phyloP scores from a whole-genome alignment of 1,284 basidiomycete species.

The Apiotrichum montevideense region DNA sequence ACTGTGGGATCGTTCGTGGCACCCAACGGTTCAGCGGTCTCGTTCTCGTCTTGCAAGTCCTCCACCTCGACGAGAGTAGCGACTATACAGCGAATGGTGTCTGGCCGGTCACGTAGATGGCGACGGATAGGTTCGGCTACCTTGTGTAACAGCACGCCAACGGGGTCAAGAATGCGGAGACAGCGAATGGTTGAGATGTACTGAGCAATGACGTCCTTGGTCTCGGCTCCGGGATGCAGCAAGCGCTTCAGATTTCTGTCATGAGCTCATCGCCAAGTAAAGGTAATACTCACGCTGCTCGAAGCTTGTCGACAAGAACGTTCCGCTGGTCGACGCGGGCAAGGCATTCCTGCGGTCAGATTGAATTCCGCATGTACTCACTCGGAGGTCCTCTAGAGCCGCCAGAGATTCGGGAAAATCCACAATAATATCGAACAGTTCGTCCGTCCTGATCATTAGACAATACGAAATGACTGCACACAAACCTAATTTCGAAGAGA shows the following conservation, averaged over 20 bases:
- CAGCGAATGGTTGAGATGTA: constrained; percentile 95
- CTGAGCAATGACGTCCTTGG: constrained; percentile 80
- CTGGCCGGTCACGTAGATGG: constrained; percentile 74
- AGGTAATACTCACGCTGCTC: constrained; percentile 34
- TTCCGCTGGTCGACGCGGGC: constrained; percentile 37
- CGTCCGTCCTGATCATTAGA: constrained; percentile 57
- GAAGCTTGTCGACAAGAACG: constrained; percentile 41
- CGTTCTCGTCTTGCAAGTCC: constrained; percentile 53
- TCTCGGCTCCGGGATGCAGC: constrained; percentile 92
- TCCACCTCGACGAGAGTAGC: constrained; percentile 80
- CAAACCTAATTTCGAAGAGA: constrained; percentile 72
- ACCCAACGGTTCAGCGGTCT: constrained; percentile 27
- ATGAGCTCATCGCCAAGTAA: not conserved
- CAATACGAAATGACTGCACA: not conserved
- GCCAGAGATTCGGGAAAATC: constrained; percentile 82
- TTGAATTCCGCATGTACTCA: constrained; percentile 28
- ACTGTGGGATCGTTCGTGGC: constrained; percentile 64
- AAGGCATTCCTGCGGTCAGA: constrained; percentile 31
- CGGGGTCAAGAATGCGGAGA: constrained; percentile 81
- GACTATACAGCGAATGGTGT: constrained; percentile 90
- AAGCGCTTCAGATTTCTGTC: constrained; percentile 73
- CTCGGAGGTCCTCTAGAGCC: constrained; percentile 82
- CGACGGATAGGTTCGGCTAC: constrained; percentile 82
- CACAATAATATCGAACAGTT: constrained; percentile 94
- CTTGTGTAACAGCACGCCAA: constrained; percentile 83